phyloP scores from a whole-genome alignment of 2,329 filamentous ascomycete genomes.

The Sporothrix dimorphospora region DNA sequence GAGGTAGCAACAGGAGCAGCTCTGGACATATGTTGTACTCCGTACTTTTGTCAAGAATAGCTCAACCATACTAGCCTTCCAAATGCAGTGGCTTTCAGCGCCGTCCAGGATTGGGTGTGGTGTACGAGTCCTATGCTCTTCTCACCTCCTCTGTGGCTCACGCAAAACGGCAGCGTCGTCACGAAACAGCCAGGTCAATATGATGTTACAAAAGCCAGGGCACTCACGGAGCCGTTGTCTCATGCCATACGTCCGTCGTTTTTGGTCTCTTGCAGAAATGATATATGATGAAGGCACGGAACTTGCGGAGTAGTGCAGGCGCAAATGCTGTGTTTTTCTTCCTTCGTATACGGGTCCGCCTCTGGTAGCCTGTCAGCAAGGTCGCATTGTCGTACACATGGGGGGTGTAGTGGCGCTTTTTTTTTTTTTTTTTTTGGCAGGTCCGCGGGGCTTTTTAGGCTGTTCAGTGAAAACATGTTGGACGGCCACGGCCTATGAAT shows the following conservation, averaged over 20 bases:
- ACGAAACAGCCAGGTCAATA: conserved; percentile 7
- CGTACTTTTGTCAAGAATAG: background rate
- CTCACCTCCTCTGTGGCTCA: background rate
- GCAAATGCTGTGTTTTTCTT: background rate
- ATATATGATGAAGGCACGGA: conserved; percentile 17
- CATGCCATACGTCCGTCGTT: background rate
- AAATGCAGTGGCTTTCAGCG: background rate
- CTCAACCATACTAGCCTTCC: background rate
- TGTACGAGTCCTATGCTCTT: too few species aligned
- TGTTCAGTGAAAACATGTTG: background rate
- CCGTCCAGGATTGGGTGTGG: too few species aligned
- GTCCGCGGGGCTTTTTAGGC: conserved; percentile 3
- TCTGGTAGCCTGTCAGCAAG: background rate
- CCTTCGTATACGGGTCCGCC: background rate
- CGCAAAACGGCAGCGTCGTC: conserved; percentile 4
- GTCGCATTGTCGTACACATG: background rate
- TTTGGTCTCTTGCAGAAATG: conserved; percentile 18
- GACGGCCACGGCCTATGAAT: background rate
- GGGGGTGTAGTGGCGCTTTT: background rate
- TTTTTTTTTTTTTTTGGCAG: background rate
- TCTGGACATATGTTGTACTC: too few species aligned
- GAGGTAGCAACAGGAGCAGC: conserved; percentile 2
- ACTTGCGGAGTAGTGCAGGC: background rate
- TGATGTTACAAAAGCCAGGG: background rate
- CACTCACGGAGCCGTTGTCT: background rate